A percentile compares a stretch with the other conserved stretches of the same genome.
phyloP scores from a whole-genome alignment of 2,329 filamentous ascomycete genomes.

The Trematosphaeria pertusa region DNA sequence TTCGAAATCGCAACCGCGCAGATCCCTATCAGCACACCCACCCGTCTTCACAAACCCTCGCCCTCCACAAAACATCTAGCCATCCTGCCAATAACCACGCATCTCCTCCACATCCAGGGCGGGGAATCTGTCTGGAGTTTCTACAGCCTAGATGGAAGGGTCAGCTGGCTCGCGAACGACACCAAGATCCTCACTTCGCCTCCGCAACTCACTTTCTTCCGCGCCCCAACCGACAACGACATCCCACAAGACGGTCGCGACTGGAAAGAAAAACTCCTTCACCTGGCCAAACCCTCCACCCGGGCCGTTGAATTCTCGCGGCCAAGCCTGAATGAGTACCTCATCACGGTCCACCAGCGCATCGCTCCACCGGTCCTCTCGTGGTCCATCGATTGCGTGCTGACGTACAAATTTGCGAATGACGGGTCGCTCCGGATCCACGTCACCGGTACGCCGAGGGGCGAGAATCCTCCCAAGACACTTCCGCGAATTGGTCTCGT shows the following conservation, averaged over 20 bases:
- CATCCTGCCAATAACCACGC: too few species aligned
- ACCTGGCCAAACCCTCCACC: background rate
- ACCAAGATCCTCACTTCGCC: constrained; percentile 38
- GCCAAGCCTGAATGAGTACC: constrained; percentile 26
- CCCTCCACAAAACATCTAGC: constrained; percentile 28
- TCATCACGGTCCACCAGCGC: constrained; percentile 55
- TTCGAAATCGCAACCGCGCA: constrained; percentile 48
- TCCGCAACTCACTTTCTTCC: constrained; percentile 63
- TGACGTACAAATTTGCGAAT: constrained; percentile 60
- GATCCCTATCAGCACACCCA: constrained; percentile 24
- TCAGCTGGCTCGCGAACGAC: constrained; percentile 44
- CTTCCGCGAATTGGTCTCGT: constrained; percentile 69
- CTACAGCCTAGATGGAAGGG: constrained; percentile 61
- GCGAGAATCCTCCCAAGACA: constrained; percentile 60
- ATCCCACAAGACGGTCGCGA: constrained; percentile 60
- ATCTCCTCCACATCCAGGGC: constrained; percentile 24
- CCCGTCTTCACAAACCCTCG: constrained; percentile 17
- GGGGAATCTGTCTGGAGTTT: constrained; percentile 54
- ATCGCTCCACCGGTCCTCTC: constrained; percentile 66
- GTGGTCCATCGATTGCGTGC: constrained; percentile 55
- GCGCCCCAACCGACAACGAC: constrained; percentile 72
- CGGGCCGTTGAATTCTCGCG: background rate
- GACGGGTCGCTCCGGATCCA: constrained; percentile 56
- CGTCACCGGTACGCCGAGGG: constrained; percentile 54
- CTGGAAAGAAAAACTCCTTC: constrained; percentile 55